Conservation (phyloP, 164 flowering plant genomes). For the Chloranthus sessilifolius region DNA sequence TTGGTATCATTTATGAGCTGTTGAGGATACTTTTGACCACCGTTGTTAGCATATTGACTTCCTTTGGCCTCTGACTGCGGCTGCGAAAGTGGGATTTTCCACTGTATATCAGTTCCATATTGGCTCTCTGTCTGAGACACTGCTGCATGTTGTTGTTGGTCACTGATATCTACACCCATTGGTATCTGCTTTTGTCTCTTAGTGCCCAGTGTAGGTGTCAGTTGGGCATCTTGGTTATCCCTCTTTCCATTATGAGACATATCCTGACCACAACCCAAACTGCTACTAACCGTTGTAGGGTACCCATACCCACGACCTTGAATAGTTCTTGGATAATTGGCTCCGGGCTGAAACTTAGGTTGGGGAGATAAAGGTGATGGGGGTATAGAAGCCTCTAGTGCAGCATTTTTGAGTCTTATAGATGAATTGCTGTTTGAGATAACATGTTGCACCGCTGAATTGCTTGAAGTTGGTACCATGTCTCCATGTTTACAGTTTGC, state of each 20-base stretch:
- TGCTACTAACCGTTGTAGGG: conserved; percentile 16
- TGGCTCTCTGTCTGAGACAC: conserved; percentile 41
- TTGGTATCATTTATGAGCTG: conserved; percentile 24
- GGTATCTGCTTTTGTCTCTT: conserved; percentile 52
- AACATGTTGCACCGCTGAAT: conserved; percentile 32
- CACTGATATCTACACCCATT: conserved; percentile 41
- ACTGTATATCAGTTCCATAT: conserved; percentile 54
- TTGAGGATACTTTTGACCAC: conserved; percentile 48
- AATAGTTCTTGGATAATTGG: conserved; percentile 36
- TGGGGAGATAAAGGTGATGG: conserved; percentile 40
- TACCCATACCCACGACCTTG: conserved; percentile 51
- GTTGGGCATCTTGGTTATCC: conserved; percentile 58
- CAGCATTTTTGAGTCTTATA: conserved; percentile 35
- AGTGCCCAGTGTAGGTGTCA: conserved; percentile 39
- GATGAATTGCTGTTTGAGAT: conserved; percentile 27
- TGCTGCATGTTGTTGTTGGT: conserved; percentile 40
- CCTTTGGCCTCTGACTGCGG: conserved; percentile 60
- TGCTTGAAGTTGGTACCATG: conserved; percentile 32
- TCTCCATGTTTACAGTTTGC: conserved; percentile 45
- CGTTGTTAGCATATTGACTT: conserved; percentile 44
- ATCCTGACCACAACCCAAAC: conserved; percentile 53
- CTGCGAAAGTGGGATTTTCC: conserved; percentile 56
- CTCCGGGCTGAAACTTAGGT: conserved; percentile 38
- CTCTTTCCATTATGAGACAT: conserved; percentile 51
- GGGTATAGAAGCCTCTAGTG: conserved; percentile 39